Evolutionary conservation across 2,329 filamentous ascomycete genomes (phyloP).

Genomic region (Fonsecaea nubica): DNA sequence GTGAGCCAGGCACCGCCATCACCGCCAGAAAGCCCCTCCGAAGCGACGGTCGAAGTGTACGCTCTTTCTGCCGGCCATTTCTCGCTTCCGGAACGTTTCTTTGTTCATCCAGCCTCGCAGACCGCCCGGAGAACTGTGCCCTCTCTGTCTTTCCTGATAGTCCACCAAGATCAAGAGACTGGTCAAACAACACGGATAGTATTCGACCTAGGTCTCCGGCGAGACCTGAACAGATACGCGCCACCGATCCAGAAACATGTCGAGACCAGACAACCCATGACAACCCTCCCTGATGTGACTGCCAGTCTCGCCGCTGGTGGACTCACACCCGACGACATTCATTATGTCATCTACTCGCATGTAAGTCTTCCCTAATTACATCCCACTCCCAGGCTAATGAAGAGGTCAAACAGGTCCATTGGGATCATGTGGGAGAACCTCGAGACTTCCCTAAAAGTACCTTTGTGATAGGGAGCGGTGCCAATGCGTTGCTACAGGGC

Average conservation of each 20-base stretch:
- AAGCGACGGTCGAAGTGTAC: conserved; percentile 45
- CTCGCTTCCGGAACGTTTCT: conserved; percentile 42
- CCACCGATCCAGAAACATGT: conserved; percentile 41
- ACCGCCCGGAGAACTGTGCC: conserved; percentile 41
- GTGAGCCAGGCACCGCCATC: conserved; percentile 32
- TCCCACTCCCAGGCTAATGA: not conserved
- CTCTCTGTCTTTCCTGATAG: conserved; percentile 44
- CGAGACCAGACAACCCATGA: conserved; percentile 40
- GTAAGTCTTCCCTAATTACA: conserved; percentile 39
- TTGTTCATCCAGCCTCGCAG: conserved; percentile 40
- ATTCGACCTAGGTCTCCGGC: conserved; percentile 44
- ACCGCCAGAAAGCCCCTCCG: conserved; percentile 32
- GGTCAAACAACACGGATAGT: conserved; percentile 39
- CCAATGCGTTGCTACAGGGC: conserved; percentile 32
- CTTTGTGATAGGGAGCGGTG: conserved; percentile 48
- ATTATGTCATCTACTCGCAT: conserved; percentile 52
- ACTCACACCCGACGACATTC: conserved; percentile 48
- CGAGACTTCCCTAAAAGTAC: conserved; percentile 46
- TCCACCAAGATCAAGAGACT: conserved; percentile 36
- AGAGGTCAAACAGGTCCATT: conserved; percentile 43
- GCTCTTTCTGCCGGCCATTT: conserved; percentile 46
- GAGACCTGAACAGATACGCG: conserved; percentile 37
- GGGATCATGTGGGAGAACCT: conserved; percentile 48
- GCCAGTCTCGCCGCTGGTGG: conserved; percentile 47
- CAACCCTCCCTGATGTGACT: conserved; percentile 40